Conservation (phyloP, 2,329 filamentous ascomycete species). For the Leptographium flavum region DNA sequence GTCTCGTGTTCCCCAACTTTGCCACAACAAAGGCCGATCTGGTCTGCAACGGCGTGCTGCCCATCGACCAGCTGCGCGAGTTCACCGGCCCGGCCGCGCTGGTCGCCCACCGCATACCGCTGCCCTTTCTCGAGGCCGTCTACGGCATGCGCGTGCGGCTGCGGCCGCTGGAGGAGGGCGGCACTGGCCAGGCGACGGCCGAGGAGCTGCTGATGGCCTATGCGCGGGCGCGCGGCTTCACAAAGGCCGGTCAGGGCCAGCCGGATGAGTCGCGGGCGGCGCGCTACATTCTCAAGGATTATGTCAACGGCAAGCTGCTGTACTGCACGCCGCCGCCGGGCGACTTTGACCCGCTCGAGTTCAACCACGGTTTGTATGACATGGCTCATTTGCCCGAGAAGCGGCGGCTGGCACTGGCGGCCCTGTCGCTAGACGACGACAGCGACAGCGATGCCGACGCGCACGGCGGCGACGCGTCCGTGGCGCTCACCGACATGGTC, state of each 20-base stretch:
- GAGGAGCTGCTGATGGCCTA: conserved; percentile 78
- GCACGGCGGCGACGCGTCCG: conserved; percentile 16
- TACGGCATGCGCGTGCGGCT: conserved; percentile 85
- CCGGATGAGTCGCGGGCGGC: conserved; percentile 90
- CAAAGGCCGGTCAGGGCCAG: conserved; percentile 75
- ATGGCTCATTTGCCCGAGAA: conserved; percentile 68
- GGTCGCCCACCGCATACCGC: conserved; percentile 73
- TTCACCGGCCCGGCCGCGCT: conserved; percentile 76
- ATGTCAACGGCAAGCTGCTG: conserved; percentile 88
- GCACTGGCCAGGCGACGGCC: conserved; percentile 72
- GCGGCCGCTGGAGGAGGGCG: conserved; percentile 77
- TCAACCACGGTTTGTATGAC: conserved; percentile 86
- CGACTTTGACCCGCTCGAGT: conserved; percentile 48
- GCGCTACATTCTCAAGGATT: conserved; percentile 85
- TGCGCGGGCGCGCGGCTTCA: conserved; percentile 78
- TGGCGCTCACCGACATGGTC: conserved; percentile 30
- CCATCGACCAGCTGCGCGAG: conserved; percentile 91
- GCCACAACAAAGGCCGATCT: conserved; percentile 92
- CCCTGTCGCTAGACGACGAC: conserved; percentile 20
- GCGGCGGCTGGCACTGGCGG: conserved; percentile 50
- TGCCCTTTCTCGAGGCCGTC: conserved; percentile 76
- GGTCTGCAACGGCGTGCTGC: conserved; percentile 85
- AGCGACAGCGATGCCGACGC: conserved; percentile 17
- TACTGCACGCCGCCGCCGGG: conserved; percentile 78
- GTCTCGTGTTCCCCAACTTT: conserved; percentile 97